Conservation (phyloP, 1,284 basidiomycete species). For the Malassezia restricta region DNA sequence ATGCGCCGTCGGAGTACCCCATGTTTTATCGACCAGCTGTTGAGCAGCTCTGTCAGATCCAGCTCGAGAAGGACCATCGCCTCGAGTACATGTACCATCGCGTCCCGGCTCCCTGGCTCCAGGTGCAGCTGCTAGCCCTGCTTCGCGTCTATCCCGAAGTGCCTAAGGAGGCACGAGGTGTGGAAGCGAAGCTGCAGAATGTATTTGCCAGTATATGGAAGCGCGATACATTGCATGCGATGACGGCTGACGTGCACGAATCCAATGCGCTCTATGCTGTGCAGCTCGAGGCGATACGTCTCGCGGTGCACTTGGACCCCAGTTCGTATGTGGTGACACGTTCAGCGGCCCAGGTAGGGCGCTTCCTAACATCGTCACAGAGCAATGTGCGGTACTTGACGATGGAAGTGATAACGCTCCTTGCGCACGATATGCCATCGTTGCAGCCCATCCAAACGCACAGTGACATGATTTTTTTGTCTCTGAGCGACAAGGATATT, state of each 20-base stretch:
- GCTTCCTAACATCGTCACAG: constrained; percentile 92
- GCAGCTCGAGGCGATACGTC: constrained; percentile 93
- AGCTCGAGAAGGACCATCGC: constrained; percentile 62
- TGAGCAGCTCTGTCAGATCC: constrained; percentile 62
- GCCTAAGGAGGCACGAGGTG: constrained; percentile 73
- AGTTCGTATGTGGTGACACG: constrained; percentile 76
- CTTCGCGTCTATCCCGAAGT: constrained; percentile 74
- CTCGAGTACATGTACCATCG: constrained; percentile 77
- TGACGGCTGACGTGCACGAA: constrained; percentile 75
- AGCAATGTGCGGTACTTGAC: constrained; percentile 97
- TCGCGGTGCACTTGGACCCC: constrained; percentile 91
- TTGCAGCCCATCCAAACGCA: constrained; percentile 87
- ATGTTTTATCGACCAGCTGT: constrained; percentile 91
- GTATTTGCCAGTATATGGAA: constrained; percentile 56
- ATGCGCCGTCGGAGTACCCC: constrained; percentile 74
- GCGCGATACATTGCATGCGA: not conserved
- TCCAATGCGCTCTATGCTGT: constrained; percentile 97
- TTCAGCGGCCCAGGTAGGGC: constrained; percentile 80
- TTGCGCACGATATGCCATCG: constrained; percentile 73
- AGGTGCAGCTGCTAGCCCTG: constrained; percentile 84
- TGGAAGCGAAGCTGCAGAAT: constrained; percentile 64
- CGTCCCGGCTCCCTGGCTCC: constrained; percentile 92
- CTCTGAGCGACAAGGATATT: constrained; percentile 90
- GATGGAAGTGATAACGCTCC: constrained; percentile 93
- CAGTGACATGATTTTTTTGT: constrained; percentile 85